Evolutionary conservation across 108 stramenopile species (phyloP).

Genomic region (Fragilariopsis cylindrus): DNA sequence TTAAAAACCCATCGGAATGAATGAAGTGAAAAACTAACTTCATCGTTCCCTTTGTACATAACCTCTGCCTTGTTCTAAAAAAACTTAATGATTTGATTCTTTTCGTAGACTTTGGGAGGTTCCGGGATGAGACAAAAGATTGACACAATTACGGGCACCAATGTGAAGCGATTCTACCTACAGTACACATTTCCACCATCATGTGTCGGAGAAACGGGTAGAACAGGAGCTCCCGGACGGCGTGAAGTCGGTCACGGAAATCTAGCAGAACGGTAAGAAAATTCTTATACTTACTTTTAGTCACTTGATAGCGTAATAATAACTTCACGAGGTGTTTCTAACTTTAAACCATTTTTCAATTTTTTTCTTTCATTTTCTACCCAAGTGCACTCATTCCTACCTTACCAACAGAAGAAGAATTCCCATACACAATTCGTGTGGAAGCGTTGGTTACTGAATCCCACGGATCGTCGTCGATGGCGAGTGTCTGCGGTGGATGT

Average conservation of each 20-base stretch:
- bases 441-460: constrained; percentile 87
- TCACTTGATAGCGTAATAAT: background rate
- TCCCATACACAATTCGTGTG: constrained; percentile 83
- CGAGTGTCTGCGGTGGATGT: constrained; percentile 90
- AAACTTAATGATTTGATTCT: background rate
- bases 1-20: no score
- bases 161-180: constrained; percentile 89
- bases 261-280: constrained; percentile 72
- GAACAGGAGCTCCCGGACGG: constrained; percentile 84
- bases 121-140: constrained; percentile 91
- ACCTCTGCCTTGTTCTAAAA: background rate
- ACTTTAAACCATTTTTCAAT: background rate
- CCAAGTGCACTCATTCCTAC: constrained; percentile 62
- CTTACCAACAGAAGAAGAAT: constrained; percentile 66
- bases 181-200: constrained; percentile 95
- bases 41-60: background rate
- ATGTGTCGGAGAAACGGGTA: constrained; percentile 93
- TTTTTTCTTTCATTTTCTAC: background rate
- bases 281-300: background rate
- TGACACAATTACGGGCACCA: constrained; percentile 81
- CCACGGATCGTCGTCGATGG: constrained; percentile 85
- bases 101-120: constrained; percentile 69
- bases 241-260: constrained; percentile 91
- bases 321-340: background rate
- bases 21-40: background rate